Conservation (phyloP, 2,329 filamentous ascomycete genomes). For the Amesomyces nigricolor region DNA sequence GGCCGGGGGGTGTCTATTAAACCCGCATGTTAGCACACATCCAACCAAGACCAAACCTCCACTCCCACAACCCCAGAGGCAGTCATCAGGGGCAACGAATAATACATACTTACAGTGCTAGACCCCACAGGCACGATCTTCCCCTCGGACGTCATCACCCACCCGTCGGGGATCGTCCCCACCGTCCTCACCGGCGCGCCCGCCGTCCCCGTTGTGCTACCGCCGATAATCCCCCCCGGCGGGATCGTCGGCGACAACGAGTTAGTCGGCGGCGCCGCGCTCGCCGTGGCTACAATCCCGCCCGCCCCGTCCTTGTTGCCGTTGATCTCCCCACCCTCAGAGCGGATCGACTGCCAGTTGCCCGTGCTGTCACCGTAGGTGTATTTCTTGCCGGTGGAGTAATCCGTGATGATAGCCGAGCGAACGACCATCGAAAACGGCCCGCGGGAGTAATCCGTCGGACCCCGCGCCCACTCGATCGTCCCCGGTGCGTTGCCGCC, state of each 20-base stretch:
- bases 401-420: slow-evolving; percentile 74
- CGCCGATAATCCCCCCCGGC: slow-evolving; percentile 62
- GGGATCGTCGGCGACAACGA: slow-evolving; percentile 61
- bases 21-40: background rate
- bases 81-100: background rate
- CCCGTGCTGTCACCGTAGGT: slow-evolving; percentile 73
- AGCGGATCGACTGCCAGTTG: slow-evolving; percentile 73
- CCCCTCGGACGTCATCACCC: slow-evolving; percentile 71
- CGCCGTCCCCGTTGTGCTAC: slow-evolving; percentile 45
- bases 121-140: slow-evolving; percentile 71
- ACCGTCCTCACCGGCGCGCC: slow-evolving; percentile 45
- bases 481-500: slow-evolving; percentile 72
- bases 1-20: slow-evolving; percentile 6
- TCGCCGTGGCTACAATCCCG: slow-evolving; percentile 46
- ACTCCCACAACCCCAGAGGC: no score
- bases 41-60: no score
- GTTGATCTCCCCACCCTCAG: slow-evolving; percentile 73
- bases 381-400: slow-evolving; percentile 86
- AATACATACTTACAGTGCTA: slow-evolving; percentile 25
- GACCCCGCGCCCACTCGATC: slow-evolving; percentile 81
- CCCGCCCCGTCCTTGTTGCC: slow-evolving; percentile 55
- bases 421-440: slow-evolving; percentile 84
- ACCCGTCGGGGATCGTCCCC: slow-evolving; percentile 64
- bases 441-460: slow-evolving; percentile 74
- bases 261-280: slow-evolving; percentile 58